phyloP scores from a whole-genome alignment of 495 filamentous ascomycete genomes.

The Lindgomyces ingoldianus region DNA sequence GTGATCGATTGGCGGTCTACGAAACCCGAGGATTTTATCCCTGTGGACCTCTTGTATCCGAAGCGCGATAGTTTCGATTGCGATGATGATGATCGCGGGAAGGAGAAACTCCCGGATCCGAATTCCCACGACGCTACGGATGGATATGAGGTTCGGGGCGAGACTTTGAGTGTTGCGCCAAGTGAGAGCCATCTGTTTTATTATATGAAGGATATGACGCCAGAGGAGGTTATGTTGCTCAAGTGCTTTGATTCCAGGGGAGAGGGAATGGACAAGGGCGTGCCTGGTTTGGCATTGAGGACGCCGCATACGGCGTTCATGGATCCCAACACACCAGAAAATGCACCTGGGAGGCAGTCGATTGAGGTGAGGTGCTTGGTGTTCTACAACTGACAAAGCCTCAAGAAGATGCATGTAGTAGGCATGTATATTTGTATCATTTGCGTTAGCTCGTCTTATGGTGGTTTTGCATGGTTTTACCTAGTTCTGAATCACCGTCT shows the following conservation, averaged over 20 bases:
- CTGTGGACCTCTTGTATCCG: slow-evolving; percentile 44
- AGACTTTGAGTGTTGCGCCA: slow-evolving; percentile 43
- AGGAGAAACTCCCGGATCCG: slow-evolving; percentile 41
- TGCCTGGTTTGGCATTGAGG: slow-evolving; percentile 39
- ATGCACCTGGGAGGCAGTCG: slow-evolving; percentile 43
- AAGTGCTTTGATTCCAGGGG: slow-evolving; percentile 47
- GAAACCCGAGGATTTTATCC: slow-evolving; percentile 40
- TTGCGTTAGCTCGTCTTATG: no score
- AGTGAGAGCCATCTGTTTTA: slow-evolving; percentile 44
- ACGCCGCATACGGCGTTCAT: slow-evolving; percentile 48
- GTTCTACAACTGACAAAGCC: slow-evolving; percentile 44
- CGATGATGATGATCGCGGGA: slow-evolving; percentile 44
- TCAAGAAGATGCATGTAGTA: no score
- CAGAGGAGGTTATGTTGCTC: slow-evolving; percentile 46
- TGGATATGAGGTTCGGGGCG: slow-evolving; percentile 45
- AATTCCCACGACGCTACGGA: slow-evolving; percentile 23
- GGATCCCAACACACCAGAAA: slow-evolving; percentile 42
- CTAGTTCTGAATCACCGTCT: no score
- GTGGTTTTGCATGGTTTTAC: no score
- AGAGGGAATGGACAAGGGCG: slow-evolving; percentile 40
- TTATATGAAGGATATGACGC: slow-evolving; percentile 48
- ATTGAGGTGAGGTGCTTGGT: slow-evolving; percentile 48
- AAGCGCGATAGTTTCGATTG: slow-evolving; percentile 32
- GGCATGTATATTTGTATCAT: no score
- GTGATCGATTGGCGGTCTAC: slow-evolving; percentile 47